A percentile compares a stretch with the other conserved stretches of the same genome.
Evolutionary conservation across 2,329 filamentous ascomycete species (phyloP).

Genomic region (Hypoxylon rubiginosum): DNA sequence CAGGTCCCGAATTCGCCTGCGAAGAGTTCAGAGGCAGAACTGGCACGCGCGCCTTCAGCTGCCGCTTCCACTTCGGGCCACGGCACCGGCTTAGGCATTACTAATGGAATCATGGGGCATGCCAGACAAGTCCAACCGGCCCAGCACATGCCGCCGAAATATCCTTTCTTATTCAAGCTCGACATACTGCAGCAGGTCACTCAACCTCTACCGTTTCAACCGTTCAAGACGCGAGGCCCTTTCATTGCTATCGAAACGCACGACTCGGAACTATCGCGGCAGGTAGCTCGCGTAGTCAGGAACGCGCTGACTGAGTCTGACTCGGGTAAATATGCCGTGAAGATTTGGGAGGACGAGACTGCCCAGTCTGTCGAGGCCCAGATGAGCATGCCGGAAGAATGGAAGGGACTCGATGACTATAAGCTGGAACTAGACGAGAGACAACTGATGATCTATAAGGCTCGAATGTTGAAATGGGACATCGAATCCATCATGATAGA

Average conservation of each 20-base stretch:
- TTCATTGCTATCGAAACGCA: constrained; percentile 88
- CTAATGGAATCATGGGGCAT: constrained; percentile 24
- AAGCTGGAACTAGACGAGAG: constrained; percentile 36
- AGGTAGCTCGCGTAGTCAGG: constrained; percentile 75
- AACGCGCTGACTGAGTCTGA: constrained; percentile 65
- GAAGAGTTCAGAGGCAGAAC: constrained; percentile 37
- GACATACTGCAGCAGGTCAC: constrained; percentile 81
- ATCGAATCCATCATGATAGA: constrained; percentile 79
- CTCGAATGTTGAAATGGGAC: constrained; percentile 80
- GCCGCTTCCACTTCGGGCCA: constrained; percentile 24
- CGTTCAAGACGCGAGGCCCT: constrained; percentile 72
- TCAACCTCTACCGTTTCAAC: constrained; percentile 68
- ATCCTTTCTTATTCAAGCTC: constrained; percentile 80
- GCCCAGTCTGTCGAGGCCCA: not conserved
- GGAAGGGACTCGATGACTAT: not conserved
- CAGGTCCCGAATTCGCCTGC: constrained; percentile 50
- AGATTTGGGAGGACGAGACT: constrained; percentile 59
- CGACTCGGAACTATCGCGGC: constrained; percentile 62
- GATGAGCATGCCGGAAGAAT: constrained; percentile 1
- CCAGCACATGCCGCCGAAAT: constrained; percentile 56
- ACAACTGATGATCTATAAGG: constrained; percentile 72
- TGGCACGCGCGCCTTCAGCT: constrained; percentile 27
- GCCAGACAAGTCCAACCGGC: constrained; percentile 27
- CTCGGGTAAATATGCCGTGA: constrained; percentile 61
- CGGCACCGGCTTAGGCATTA: constrained; percentile 39